Base-by-base conservation (phyloP, 768 basidiomycete genomes). In the Kwoniella europaea region DNA sequence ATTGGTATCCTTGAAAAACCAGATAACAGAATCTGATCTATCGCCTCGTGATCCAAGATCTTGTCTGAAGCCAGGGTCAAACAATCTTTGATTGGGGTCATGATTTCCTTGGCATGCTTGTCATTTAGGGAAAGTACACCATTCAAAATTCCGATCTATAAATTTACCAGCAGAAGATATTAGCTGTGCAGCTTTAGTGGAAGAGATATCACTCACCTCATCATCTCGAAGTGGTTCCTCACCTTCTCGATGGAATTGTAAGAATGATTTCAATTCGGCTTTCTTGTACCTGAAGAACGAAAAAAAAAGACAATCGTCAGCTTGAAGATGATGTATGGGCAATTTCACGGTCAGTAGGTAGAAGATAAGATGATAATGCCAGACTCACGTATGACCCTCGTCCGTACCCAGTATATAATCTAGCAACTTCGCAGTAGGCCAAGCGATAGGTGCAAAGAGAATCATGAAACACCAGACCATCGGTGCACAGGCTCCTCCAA, bases 1-100 rank as follows among this genome's bases (percentile, higher is more conserved):
- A 98, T 88, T 0, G 95, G 95, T 78, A 98, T 92, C 20, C 95
- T 90, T 1, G 94, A 95, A 81, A 96, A 97, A 0, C 95, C 95
- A 73, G 81, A 84, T 6, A 83, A 72, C n/a, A 85, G 72, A 68
- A 85, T 86, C 65, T 81, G 86, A 79, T 95, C 93, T 18, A 98
- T 89, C 1, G 88, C 88, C 1, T 87, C 85, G 74, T 93, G 90
- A 81, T 97, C 91, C 56, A 98, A 84, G 24, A 94, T 86, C 1
- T 89, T 88, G 79, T 97, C 92, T 2, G 89, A 83, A 66, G 90
- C 88, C 2, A 98, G 86, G 0, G 91, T 91, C 41, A 95, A 64
- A 63, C 82, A 76, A 59, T 91, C 91, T 79, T 87, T 86, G 81
- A 93, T 88, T 1, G 90, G 89, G 0, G 92, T 93, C 92, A 94